phyloP scores from a whole-genome alignment of 139 green algal genomes.

The Desmodesmus armatus region DNA sequence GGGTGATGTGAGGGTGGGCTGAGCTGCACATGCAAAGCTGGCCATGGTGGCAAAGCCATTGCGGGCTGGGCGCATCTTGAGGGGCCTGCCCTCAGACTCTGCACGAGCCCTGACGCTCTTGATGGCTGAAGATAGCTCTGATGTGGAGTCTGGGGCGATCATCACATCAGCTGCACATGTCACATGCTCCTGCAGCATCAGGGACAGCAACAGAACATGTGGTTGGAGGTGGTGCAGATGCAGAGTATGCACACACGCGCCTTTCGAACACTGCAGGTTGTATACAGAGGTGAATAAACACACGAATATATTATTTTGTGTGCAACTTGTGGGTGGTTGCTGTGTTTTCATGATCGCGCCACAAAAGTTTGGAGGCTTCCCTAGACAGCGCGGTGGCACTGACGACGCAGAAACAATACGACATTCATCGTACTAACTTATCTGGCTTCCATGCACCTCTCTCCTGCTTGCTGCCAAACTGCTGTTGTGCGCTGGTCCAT shows the following conservation, averaged over 20 bases:
- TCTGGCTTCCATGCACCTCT: background rate
- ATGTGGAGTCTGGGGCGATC: background rate
- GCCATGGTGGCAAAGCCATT: slow-evolving; percentile 8
- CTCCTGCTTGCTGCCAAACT: background rate
- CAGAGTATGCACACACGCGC: background rate
- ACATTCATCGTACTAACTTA: background rate
- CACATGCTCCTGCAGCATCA: slow-evolving; percentile 19
- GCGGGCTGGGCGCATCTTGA: background rate
- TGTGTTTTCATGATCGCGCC: background rate
- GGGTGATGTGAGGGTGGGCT: background rate
- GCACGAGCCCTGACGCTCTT: background rate
- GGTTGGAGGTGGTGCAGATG: too few relatives aligned
- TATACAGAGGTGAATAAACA: background rate
- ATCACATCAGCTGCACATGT: background rate
- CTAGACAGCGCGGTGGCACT: background rate
- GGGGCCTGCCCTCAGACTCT: background rate
- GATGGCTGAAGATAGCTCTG: background rate
- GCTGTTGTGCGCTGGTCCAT: too few relatives aligned
- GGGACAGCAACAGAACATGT: too few relatives aligned
- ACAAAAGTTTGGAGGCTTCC: background rate
- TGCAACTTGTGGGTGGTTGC: background rate
- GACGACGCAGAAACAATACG: background rate
- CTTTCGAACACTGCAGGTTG: background rate
- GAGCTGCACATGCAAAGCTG: background rate
- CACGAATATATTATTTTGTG: background rate